Percentiles rank a stretch among this genome's conserved stretches.
Conservation (phyloP, 306 rosid genomes). For the Pyrus communis region DNA sequence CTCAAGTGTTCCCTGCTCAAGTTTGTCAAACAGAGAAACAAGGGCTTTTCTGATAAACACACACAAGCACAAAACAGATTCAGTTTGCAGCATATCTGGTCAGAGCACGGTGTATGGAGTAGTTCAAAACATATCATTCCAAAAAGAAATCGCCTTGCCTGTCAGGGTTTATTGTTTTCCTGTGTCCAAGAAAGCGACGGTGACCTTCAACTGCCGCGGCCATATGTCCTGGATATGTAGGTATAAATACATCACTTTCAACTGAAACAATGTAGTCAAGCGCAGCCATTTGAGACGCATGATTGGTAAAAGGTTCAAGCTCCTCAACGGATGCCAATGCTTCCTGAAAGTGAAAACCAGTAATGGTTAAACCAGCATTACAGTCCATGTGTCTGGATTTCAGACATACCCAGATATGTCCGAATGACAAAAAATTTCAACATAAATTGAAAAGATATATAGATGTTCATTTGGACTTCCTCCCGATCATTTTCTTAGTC, state of each 20-base stretch:
- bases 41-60: slow-evolving; percentile 65
- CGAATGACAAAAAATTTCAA: neutral
- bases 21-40: slow-evolving; percentile 76
- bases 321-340: slow-evolving; percentile 70
- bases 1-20: slow-evolving; percentile 48
- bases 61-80: slow-evolving; percentile 13
- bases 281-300: slow-evolving; percentile 89
- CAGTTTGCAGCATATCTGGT: neutral
- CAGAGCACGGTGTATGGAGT: neutral
- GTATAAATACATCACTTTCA: slow-evolving; percentile 84
- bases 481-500: neutral
- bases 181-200: slow-evolving; percentile 83
- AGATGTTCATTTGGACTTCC: neutral
- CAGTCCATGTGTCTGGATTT: neutral
- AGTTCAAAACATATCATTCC: neutral
- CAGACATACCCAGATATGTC: neutral
- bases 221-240: slow-evolving; percentile 91
- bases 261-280: slow-evolving; percentile 83
- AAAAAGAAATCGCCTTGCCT: slow-evolving; percentile 40
- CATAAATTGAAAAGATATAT: neutral
- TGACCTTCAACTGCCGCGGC: slow-evolving; percentile 97
- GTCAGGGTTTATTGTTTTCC: slow-evolving; percentile 79
- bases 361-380: slow-evolving; percentile 1
- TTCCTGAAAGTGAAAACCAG: slow-evolving; percentile 51
- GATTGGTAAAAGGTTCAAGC: slow-evolving; percentile 61